Percentiles rank a stretch among this genome's conserved stretches.
phyloP scores from a whole-genome alignment of 73 alveolate species.

The Blepharisma stoltei region DNA sequence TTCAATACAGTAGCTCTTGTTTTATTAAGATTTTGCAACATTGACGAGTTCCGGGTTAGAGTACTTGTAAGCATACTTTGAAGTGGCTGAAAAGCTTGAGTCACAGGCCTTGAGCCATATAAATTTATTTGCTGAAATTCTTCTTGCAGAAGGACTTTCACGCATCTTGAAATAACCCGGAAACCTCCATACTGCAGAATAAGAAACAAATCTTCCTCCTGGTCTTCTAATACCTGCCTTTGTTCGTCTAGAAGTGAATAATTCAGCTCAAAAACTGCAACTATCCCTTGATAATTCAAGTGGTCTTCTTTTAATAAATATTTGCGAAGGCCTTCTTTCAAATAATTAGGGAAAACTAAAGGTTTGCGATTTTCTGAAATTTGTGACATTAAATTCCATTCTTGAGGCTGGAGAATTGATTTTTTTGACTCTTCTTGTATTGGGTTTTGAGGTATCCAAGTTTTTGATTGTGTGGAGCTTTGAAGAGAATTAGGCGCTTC shows the following conservation, averaged over 20 bases:
- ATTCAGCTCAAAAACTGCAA: constrained; percentile 16
- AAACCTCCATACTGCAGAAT: constrained; percentile 17
- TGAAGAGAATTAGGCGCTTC: no score
- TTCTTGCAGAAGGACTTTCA: background rate
- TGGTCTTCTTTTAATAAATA: constrained; percentile 2
- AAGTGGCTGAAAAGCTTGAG: background rate
- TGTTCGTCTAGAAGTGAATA: background rate
- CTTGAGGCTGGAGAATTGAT: no score
- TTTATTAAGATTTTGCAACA: background rate
- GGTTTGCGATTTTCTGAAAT: no score
- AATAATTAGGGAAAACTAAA: background rate
- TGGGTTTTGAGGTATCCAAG: no score
- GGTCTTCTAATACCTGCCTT: background rate
- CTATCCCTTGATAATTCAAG: constrained; percentile 13
- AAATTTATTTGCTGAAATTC: background rate
- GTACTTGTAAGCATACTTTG: background rate
- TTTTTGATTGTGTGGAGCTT: no score
- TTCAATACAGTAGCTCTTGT: background rate
- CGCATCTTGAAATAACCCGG: background rate
- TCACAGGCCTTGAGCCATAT: background rate
- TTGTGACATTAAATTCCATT: no score
- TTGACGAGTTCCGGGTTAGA: background rate
- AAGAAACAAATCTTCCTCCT: constrained; percentile 15
- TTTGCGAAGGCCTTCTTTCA: constrained; percentile 14
- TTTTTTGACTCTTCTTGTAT: no score